Percentiles rank a stretch among this genome's conserved stretches.
Conservation (phyloP, 208 protist genomes). For the Trichomonas vaginalis region DNA sequence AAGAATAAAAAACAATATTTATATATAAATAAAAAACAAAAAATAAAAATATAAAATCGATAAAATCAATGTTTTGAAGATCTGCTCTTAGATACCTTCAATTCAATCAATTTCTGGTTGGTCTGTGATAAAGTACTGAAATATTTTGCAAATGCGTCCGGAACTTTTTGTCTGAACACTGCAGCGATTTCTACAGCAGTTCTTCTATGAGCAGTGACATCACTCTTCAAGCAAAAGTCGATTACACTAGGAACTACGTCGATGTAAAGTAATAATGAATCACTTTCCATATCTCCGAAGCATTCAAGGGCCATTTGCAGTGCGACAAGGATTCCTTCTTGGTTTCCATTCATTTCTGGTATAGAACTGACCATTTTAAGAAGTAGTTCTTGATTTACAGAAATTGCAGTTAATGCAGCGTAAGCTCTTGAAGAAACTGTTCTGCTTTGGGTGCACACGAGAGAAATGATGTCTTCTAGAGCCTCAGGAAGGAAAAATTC, state of each 20-base stretch:
- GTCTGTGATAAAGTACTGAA: neutral
- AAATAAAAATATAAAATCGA: neutral
- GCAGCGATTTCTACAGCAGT: neutral
- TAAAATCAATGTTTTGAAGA: neutral
- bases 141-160: neutral
- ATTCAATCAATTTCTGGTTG: neutral
- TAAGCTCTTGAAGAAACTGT: neutral
- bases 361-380: neutral
- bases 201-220: neutral
- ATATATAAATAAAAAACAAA: no score
- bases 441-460: neutral
- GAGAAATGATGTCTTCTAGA: neutral
- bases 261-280: neutral
- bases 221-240: neutral
- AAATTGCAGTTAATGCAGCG: neutral
- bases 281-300: neutral
- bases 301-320: neutral
- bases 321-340: neutral
- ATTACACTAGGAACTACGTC: neutral
- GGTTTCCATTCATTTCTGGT: neutral
- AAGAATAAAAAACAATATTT: no score
- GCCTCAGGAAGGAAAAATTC: neutral
- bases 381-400: neutral
- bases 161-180: neutral
- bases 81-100: neutral